These are phyloP conservation scores for Pseudocercospora vitis DNA, from an alignment of 2,329 filamentous ascomycete species.

Conservation along the genomic window DNA sequence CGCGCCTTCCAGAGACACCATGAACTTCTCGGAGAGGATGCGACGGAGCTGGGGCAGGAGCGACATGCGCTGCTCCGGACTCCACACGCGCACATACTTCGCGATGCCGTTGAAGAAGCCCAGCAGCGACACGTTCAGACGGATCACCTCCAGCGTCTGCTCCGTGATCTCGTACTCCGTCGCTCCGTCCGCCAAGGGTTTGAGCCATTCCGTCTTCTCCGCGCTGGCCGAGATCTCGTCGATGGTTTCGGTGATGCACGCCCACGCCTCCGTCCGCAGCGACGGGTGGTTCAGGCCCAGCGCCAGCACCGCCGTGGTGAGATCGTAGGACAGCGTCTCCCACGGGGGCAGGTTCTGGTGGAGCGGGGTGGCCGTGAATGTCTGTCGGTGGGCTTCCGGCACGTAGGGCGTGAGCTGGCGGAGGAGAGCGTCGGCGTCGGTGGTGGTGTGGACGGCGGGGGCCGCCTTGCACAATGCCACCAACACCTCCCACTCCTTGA, in stretches of 20 bases:
- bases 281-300: slow-evolving; percentile 71
- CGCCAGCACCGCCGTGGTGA: slow-evolving; percentile 78
- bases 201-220: slow-evolving; percentile 48
- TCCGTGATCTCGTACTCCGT: slow-evolving; percentile 28
- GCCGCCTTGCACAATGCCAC: slow-evolving; percentile 89
- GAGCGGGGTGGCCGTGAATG: slow-evolving; percentile 76
- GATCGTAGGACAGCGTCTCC: slow-evolving; percentile 75
- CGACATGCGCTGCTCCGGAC: slow-evolving; percentile 67
- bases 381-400: slow-evolving; percentile 76
- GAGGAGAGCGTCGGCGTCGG: slow-evolving; percentile 76
- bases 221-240: slow-evolving; percentile 67
- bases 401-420: slow-evolving; percentile 80
- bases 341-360: slow-evolving; percentile 83
- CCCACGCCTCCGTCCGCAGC: slow-evolving; percentile 65
- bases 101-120: slow-evolving; percentile 86
- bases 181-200: slow-evolving; percentile 21
- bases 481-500: slow-evolving; percentile 88
- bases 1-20: slow-evolving; percentile 83
- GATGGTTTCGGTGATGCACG: slow-evolving; percentile 70
- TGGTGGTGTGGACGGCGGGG: slow-evolving; percentile 66
- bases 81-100: slow-evolving; percentile 79
- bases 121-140: slow-evolving; percentile 78
- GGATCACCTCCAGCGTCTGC: slow-evolving; percentile 49
- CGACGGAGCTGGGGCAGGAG: slow-evolving; percentile 70
- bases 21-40: slow-evolving; percentile 78